These are phyloP conservation scores for Bidens hawaiensis DNA, from an alignment of 140 eudicot genomes.

Conservation along the genomic window DNA sequence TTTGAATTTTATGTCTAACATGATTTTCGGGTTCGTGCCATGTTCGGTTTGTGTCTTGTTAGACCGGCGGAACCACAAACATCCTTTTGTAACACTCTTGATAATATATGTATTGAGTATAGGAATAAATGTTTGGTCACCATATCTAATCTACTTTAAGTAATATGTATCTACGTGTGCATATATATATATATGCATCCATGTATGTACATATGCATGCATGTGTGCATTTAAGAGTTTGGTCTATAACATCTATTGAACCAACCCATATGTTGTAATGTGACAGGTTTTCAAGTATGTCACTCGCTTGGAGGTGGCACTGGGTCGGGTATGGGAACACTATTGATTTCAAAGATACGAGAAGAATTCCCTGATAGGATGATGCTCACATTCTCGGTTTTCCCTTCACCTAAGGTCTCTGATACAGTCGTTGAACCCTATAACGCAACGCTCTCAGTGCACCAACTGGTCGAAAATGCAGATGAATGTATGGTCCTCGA, in stretches of 20 bases:
- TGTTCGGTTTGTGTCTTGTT: too few relatives aligned
- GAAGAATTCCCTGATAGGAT: slow-evolving; percentile 49
- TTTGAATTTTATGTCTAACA: too few relatives aligned
- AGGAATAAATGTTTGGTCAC: too few relatives aligned
- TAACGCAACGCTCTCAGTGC: slow-evolving; percentile 46
- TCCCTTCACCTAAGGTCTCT: too few relatives aligned
- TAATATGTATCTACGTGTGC: too few relatives aligned
- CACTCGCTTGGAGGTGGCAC: too few relatives aligned
- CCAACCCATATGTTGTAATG: neutral
- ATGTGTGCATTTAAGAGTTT: too few relatives aligned
- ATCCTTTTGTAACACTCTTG: too few relatives aligned
- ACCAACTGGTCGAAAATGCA: slow-evolving; percentile 48
- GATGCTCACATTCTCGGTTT: slow-evolving; percentile 54
- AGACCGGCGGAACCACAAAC: too few relatives aligned
- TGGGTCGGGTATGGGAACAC: slow-evolving; percentile 59
- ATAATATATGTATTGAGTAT: too few relatives aligned
- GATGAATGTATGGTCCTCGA: slow-evolving; percentile 57
- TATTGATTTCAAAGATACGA: slow-evolving; percentile 45
- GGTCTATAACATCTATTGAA: neutral
- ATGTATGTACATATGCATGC: neutral
- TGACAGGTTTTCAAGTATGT: slow-evolving; percentile 49
- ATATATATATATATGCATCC: neutral
- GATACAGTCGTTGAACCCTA: slow-evolving; percentile 57
- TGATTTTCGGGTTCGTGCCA: too few relatives aligned
- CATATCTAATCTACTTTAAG: too few relatives aligned